Conservation (phyloP, 805 yeast genomes). For the Starmerella floricola region DNA sequence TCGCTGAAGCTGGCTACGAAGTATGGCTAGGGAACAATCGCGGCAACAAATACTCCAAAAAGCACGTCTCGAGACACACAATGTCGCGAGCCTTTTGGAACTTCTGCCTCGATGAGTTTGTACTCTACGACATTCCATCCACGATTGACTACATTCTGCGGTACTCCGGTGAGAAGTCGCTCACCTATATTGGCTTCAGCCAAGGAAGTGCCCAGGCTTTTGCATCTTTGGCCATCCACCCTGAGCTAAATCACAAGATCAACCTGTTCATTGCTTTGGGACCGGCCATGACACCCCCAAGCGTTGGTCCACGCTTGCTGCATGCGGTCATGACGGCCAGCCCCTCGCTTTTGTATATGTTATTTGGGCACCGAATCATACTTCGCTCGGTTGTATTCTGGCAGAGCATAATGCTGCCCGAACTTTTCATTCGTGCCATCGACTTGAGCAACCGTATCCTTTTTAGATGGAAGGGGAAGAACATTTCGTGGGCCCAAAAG, state of each 20-base stretch:
- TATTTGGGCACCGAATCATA: conserved; percentile 65
- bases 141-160: conserved; percentile 60
- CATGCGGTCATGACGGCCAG: conserved; percentile 65
- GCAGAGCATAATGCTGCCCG: conserved; percentile 67
- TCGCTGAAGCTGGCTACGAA: conserved; percentile 78
- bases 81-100: conserved; percentile 60
- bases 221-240: conserved; percentile 59
- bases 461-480: conserved; percentile 67
- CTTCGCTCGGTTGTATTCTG: conserved; percentile 69
- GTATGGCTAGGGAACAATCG: conserved; percentile 91
- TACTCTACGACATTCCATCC: conserved; percentile 79
- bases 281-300: conserved; percentile 89
- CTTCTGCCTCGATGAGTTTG: conserved; percentile 83
- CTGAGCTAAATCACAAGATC: conserved; percentile 45
- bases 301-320: conserved; percentile 61
- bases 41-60: conserved; percentile 84
- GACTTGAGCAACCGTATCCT: conserved; percentile 56
- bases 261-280: conserved; percentile 66
- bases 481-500: conserved; percentile 65
- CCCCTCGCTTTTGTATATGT: conserved; percentile 54
- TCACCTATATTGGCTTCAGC: conserved; percentile 76
- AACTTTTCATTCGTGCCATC: conserved; percentile 56
- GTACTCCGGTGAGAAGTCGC: conserved; percentile 33
- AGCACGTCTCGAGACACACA: conserved; percentile 44
- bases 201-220: conserved; percentile 93